A percentile compares a stretch with the other conserved stretches of the same genome.
Evolutionary conservation across 2,329 filamentous ascomycete genomes (phyloP).

Genomic region (Cladosporium sp.): DNA sequence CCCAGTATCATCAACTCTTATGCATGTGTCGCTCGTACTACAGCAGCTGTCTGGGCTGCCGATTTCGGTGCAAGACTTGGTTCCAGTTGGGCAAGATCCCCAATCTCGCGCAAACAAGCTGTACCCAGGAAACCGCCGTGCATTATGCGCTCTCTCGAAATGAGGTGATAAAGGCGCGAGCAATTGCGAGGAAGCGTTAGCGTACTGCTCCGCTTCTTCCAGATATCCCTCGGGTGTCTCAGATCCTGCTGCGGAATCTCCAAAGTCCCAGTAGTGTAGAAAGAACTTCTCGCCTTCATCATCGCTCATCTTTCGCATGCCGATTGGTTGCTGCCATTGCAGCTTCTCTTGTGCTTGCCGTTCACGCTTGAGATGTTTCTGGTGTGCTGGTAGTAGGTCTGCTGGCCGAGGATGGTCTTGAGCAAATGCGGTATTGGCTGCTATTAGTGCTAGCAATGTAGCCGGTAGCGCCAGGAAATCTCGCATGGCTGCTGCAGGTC

Average conservation of each 20-base stretch:
- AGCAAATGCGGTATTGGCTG: constrained; percentile 17
- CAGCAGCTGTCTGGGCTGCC: constrained; percentile 71
- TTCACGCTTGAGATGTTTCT: constrained; percentile 39
- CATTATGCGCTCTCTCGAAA: not conserved
- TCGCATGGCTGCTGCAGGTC: constrained; percentile 19
- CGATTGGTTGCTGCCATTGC: constrained; percentile 49
- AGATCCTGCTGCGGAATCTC: constrained; percentile 16
- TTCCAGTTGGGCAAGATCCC: constrained; percentile 60
- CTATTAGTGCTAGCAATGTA: constrained; percentile 21
- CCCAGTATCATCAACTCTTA: constrained; percentile 57
- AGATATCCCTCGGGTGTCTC: constrained; percentile 2
- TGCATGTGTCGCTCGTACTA: constrained; percentile 60
- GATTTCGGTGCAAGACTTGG: constrained; percentile 60
- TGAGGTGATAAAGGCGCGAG: constrained; percentile 11
- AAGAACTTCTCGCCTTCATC: constrained; percentile 72
- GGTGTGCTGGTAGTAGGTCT: constrained; percentile 48
- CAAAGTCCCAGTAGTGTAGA: constrained; percentile 58
- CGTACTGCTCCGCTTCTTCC: not conserved
- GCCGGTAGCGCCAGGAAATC: constrained; percentile 25
- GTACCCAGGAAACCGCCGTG: constrained; percentile 24
- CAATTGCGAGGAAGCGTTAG: constrained; percentile 6
- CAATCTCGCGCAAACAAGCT: constrained; percentile 52
- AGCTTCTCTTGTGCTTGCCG: constrained; percentile 38
- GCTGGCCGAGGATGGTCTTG: constrained; percentile 42
- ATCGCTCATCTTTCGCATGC: constrained; percentile 66